Conservation (phyloP, 225 moss, liverwort and hornwort species). For the Lunularia cruciata region DNA sequence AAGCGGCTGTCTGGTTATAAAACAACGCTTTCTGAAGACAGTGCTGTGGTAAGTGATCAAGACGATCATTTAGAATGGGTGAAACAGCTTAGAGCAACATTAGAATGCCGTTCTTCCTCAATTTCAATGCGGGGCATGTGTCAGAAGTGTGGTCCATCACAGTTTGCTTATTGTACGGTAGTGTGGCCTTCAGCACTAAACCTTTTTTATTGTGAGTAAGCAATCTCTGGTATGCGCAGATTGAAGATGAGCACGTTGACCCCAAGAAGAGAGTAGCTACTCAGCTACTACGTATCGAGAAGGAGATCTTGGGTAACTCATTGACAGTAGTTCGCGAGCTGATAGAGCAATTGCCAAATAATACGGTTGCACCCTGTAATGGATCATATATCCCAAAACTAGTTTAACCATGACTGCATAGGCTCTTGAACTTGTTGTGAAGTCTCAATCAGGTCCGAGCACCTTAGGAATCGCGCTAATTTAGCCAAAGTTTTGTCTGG, state of each 20-base stretch:
- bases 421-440: conserved; percentile 16
- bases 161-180: too few relatives aligned
- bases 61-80: too few relatives aligned
- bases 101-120: too few relatives aligned
- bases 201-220: too few relatives aligned
- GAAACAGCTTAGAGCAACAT: too few relatives aligned
- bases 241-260: conserved; percentile 70
- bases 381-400: conserved; percentile 73
- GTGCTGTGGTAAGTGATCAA: conserved; percentile 65
- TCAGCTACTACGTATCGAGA: conserved; percentile 79
- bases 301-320: conserved; percentile 66
- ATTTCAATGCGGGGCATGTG: too few relatives aligned
- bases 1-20: conserved; percentile 78
- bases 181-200: too few relatives aligned
- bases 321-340: conserved; percentile 70
- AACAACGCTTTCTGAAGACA: conserved; percentile 51
- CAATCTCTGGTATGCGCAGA: too few relatives aligned
- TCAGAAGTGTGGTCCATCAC: too few relatives aligned
- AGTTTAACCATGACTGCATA: conserved; percentile 42
- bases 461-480: not conserved
- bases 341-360: conserved; percentile 65
- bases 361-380: conserved; percentile 64
- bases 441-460: conserved; percentile 10
- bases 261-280: conserved; percentile 92
- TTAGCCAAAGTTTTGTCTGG: conserved; percentile 21